Evolutionary conservation across 306 rosid species (phyloP), one percentile per base, ranked within the genome.

Genomic region (Vigna nakashimae): DNA sequence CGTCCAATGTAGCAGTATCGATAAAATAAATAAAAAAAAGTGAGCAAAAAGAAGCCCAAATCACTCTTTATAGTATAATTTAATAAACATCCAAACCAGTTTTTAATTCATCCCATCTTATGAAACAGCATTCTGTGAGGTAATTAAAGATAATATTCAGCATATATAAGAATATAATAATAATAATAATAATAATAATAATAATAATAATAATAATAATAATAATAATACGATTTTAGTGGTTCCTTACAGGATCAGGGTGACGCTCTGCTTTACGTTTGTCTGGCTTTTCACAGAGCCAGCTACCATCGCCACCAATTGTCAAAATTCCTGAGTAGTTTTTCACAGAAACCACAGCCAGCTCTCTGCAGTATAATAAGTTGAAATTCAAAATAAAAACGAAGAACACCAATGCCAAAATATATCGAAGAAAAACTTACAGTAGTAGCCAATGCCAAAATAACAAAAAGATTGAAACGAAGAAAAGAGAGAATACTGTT

Each of bases 181-280:
- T 34, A 5, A 34, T 48, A 46, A 77, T 26, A n/a, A 71, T 3
- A 78, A 69, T 40, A 36, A 34, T 48, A 46, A 77, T 26, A n/a
- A 71, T 3, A 78, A 69, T 40, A 36, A 34, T 34, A 4, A 34
- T 34, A 4, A 5, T 34, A 5, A 34, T 48, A 46, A 77, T 26
- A n/a, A 71, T 3, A 78, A 69, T 40, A 36, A 77, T 26, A 9
- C 58, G 51, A 81, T 10, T 18, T 3, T 30, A 51, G 76, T 17
- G n/a, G 52, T 22, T 73, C 63, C 87, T 87, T 81, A 94, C 98
- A 32, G 97, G 97, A 78, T 90, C 88, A 77, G 95, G 89, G 77
- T 73, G 88, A 58, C 59, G 82, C 71, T 89, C 89, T 9, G 10
- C 30, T 88, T 82, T 95, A 79, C 83, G 95, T 6, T 57, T 76